These are phyloP conservation scores for Aspergillus sp. DNA, from an alignment of 2,329 filamentous ascomycete species.

Conservation along the genomic window DNA sequence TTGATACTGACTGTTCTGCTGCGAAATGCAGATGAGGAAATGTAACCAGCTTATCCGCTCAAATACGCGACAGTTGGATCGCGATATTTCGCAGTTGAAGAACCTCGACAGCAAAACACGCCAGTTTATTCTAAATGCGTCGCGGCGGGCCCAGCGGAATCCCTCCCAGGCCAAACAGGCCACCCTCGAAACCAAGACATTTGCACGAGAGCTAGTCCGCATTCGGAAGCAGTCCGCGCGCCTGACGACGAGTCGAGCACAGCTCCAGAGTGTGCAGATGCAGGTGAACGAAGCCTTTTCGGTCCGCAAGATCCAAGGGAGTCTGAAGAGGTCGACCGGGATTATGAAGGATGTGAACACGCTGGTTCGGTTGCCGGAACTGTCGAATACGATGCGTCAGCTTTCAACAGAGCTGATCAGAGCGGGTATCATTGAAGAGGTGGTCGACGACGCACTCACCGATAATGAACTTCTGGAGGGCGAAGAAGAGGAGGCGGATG, in stretches of 20 bases:
- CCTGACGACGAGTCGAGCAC: slow-evolving; percentile 78
- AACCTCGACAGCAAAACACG: slow-evolving; percentile 75
- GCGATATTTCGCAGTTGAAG: slow-evolving; percentile 74
- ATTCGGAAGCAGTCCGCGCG: slow-evolving; percentile 66
- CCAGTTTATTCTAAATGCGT: slow-evolving; percentile 71
- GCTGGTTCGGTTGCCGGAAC: slow-evolving; percentile 72
- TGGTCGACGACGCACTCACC: slow-evolving; percentile 81
- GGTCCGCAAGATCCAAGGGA: slow-evolving; percentile 89
- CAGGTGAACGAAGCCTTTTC: slow-evolving; percentile 96
- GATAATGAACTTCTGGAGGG: slow-evolving; percentile 59
- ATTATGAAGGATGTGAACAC: slow-evolving; percentile 97
- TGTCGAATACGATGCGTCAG: slow-evolving; percentile 82
- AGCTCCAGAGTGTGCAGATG: slow-evolving; percentile 88
- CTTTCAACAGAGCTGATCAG: slow-evolving; percentile 80
- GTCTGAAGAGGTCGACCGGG: slow-evolving; percentile 72
- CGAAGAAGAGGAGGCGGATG: slow-evolving; percentile 66
- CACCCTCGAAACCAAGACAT: slow-evolving; percentile 70
- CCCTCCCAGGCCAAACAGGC: slow-evolving; percentile 71
- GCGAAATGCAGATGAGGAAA: slow-evolving; percentile 84
- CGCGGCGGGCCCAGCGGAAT: slow-evolving; percentile 70
- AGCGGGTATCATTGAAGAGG: slow-evolving; percentile 95
- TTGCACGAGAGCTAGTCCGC: slow-evolving; percentile 78
- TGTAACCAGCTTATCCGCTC: slow-evolving; percentile 82
- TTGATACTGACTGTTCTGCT: slow-evolving; percentile 6
- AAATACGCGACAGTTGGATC: slow-evolving; percentile 89